Evolutionary conservation across 192 early-diverging fungal species (phyloP).

Genomic region (Podila verticillata): DNA sequence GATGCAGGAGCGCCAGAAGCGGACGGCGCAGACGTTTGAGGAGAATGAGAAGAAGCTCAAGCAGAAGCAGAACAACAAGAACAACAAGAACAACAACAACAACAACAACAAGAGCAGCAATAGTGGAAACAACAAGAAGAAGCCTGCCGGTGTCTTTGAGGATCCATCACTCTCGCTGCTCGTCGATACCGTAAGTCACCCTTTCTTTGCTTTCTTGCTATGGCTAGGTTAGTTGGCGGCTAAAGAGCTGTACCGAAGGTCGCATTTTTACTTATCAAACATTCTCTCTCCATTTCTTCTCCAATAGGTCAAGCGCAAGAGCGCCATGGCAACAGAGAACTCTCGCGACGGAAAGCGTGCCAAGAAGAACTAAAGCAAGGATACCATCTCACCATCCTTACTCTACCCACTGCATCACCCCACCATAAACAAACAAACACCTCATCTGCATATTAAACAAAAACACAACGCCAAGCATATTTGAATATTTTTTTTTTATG

Average conservation of each 20-base stretch:
- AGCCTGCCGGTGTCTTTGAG: slow-evolving; percentile 39
- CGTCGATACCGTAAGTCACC: slow-evolving; percentile 62
- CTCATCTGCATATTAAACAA: not conserved
- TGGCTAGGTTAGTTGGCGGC: not conserved
- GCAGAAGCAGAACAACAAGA: slow-evolving; percentile 25
- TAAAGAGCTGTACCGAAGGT: not conserved
- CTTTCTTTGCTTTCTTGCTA: not conserved
- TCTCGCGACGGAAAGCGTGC: slow-evolving; percentile 53
- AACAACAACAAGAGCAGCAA: slow-evolving; percentile 27
- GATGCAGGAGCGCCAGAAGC: slow-evolving; percentile 63
- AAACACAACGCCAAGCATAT: no score
- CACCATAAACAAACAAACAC: not conserved
- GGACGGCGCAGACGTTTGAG: slow-evolving; percentile 23
- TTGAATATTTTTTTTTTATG: no score
- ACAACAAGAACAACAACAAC: slow-evolving; percentile 16
- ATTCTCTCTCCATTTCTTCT: not conserved
- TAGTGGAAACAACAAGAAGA: slow-evolving; percentile 19
- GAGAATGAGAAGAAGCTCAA: slow-evolving; percentile 49
- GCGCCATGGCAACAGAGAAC: slow-evolving; percentile 56
- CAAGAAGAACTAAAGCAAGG: slow-evolving; percentile 18
- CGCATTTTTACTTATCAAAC: not conserved
- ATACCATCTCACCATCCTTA: not conserved
- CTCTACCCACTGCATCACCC: not conserved
- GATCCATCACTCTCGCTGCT: slow-evolving; percentile 60
- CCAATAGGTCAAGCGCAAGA: slow-evolving; percentile 69